phyloP scores from a whole-genome alignment of 2,329 filamentous ascomycete genomes.

The Dothistroma septosporum region DNA sequence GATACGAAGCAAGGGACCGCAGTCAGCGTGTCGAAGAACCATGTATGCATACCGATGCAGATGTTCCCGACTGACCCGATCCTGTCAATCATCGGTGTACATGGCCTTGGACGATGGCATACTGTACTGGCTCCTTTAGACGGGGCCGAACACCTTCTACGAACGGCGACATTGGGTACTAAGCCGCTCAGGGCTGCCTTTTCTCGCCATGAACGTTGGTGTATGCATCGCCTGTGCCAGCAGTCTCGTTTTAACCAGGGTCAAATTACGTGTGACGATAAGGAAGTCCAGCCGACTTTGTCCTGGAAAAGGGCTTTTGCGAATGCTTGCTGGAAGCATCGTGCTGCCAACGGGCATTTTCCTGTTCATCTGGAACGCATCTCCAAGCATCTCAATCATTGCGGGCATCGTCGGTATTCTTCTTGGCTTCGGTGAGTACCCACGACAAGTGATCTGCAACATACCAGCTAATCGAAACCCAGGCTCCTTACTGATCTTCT shows the following conservation, averaged over 20 bases:
- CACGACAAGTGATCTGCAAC: not conserved
- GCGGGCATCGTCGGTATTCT: constrained; percentile 38
- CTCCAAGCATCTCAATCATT: constrained; percentile 36
- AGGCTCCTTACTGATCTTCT: constrained; percentile 5
- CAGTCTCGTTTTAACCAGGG: constrained; percentile 8
- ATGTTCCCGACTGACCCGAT: constrained; percentile 51
- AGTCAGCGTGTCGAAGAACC: constrained; percentile 41
- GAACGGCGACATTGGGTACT: constrained; percentile 14
- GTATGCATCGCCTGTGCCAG: constrained; percentile 16
- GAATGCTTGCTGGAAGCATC: constrained; percentile 2
- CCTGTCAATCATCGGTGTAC: constrained; percentile 44
- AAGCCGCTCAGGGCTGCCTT: constrained; percentile 18
- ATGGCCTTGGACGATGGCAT: constrained; percentile 34
- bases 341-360: constrained; percentile 42
- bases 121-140: constrained; percentile 39
- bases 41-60: constrained; percentile 37
- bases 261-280: not conserved
- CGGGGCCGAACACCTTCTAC: constrained; percentile 29
- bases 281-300: constrained; percentile 15
- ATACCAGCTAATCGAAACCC: not conserved
- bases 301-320: constrained; percentile 38
- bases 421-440: constrained; percentile 33
- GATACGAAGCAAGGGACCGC: constrained; percentile 40
- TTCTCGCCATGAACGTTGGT: constrained; percentile 18
- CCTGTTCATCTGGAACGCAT: constrained; percentile 43